Percentiles rank a stretch among this genome's conserved stretches.
phyloP scores from a whole-genome alignment of 1,139 yeast species.

The Geotrichum candidum region DNA sequence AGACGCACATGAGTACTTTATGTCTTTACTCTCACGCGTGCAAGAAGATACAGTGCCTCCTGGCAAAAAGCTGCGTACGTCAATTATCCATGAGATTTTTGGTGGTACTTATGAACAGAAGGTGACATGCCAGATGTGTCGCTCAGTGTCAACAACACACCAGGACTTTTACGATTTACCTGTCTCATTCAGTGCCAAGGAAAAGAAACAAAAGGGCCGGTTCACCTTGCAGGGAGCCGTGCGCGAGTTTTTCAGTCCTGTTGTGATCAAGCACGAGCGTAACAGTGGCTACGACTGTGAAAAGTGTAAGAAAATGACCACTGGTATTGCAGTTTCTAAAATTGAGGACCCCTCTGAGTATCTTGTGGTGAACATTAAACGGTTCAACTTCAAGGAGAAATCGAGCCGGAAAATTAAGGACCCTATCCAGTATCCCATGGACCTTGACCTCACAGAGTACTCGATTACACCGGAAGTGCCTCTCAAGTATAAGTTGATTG shows the following conservation, averaged over 20 bases:
- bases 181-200: conserved; percentile 37
- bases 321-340: conserved; percentile 68
- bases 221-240: conserved; percentile 71
- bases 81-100: conserved; percentile 84
- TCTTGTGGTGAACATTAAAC: conserved; percentile 74
- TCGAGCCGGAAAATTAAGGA: conserved; percentile 82
- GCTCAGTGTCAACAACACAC: conserved; percentile 75
- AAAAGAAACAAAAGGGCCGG: conserved; percentile 45
- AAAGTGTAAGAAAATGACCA: conserved; percentile 68
- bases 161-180: conserved; percentile 94
- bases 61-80: conserved; percentile 72
- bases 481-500: conserved; percentile 64
- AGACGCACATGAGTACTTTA: conserved; percentile 93
- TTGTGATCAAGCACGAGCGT: conserved; percentile 65
- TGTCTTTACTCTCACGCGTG: conserved; percentile 79
- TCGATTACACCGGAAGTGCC: conserved; percentile 41
- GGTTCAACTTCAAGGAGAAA: conserved; percentile 52
- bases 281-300: conserved; percentile 68
- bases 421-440: conserved; percentile 72
- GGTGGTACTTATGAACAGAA: conserved; percentile 85
- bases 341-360: conserved; percentile 86
- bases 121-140: conserved; percentile 76
- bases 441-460: conserved; percentile 64
- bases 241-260: conserved; percentile 75
- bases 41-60: conserved; percentile 92